Evolutionary conservation across 352 stramenopile species (phyloP).

Genomic region (Pythium sp.): DNA sequence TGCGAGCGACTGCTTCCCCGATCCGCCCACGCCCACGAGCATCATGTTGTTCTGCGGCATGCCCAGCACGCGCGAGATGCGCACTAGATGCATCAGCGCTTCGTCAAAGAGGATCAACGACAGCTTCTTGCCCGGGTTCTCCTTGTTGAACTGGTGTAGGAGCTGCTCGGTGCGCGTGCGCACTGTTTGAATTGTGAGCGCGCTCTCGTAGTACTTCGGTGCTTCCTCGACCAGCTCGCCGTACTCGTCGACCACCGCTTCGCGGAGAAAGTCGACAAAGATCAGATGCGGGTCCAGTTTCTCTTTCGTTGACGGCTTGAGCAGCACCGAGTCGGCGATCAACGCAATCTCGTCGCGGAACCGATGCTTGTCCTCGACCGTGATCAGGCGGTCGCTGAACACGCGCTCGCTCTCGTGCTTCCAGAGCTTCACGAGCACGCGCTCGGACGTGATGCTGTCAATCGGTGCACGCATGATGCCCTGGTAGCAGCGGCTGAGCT

Average conservation of each 20-base stretch:
- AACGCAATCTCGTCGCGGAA: conserved; percentile 55
- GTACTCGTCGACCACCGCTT: conserved; percentile 81
- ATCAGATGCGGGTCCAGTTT: conserved; percentile 21
- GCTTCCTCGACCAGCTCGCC: conserved; percentile 74
- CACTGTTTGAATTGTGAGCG: conserved; percentile 40
- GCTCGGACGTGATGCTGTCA: conserved; percentile 47
- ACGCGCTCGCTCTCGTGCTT: conserved; percentile 83
- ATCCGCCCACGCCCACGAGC: conserved; percentile 89
- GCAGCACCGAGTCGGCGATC: conserved; percentile 46
- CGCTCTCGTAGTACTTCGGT: conserved; percentile 81
- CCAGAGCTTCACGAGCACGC: conserved; percentile 69
- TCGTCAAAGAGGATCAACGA: conserved; percentile 90
- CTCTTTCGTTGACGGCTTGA: conserved; percentile 29
- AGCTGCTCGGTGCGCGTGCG: conserved; percentile 60
- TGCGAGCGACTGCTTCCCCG: conserved; percentile 84
- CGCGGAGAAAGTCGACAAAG: conserved; percentile 87
- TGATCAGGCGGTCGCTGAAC: conserved; percentile 76
- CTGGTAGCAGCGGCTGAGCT: conserved; percentile 76
- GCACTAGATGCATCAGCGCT: conserved; percentile 80
- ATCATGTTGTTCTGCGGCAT: conserved; percentile 88
- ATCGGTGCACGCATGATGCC: conserved; percentile 64
- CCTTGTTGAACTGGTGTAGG: conserved; percentile 76
- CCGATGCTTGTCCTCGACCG: conserved; percentile 63
- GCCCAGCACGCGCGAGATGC: conserved; percentile 78
- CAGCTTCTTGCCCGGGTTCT: conserved; percentile 67